Base-by-base conservation (phyloP, 208 protist genomes). In the Acanthamoeba triangularis region DNA sequence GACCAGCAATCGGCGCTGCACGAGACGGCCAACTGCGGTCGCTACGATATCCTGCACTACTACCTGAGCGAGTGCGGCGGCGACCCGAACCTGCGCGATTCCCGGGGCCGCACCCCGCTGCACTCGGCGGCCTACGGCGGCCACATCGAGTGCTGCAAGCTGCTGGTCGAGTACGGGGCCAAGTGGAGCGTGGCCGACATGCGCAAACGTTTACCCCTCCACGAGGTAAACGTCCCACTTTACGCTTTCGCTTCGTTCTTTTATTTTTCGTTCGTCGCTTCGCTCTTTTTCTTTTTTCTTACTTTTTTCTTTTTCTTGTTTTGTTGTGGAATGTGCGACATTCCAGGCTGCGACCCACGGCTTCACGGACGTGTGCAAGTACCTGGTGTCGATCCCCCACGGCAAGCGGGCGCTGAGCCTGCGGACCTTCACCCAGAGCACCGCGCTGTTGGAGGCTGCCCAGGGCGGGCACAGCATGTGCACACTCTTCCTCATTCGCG, bases 1-100 rank as follows among this genome's bases (percentile, higher is more conserved):
- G 84, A 91, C n/a, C 49, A 72, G 56, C 84, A 91, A 47, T 91
- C 84, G n/a, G 84, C 84, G 18, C 33, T 91, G 25, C 84, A 91
- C 56, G 54, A 91, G 59, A 49, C 84, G 13, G 84, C 84, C 84
- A 72, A 49, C 33, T 69, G 59, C 56, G 84, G 84, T 1, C 84
- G 84, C 41, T 49, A 49, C 56, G 84, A 91, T 25, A 91, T 91
- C 56, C 56, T 91, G 2, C 47, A 69, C 28, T 91, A 72, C 84
- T 69, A 72, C 35, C 59, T 91, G 16, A 44, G 7, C 54, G 59
- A 91, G 23, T 91, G 84, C 56, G 56, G 30, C 11, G 84, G 54
- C 13, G 56, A 91, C 61, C 84, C 84, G 13, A 47, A 91, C 56
- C 35, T 91, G 35, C 49, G 56, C 56, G 84, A 91, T 52, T 91